phyloP scores from a whole-genome alignment of 2,329 filamentous ascomycete genomes.

The Diaporthe velutina region DNA sequence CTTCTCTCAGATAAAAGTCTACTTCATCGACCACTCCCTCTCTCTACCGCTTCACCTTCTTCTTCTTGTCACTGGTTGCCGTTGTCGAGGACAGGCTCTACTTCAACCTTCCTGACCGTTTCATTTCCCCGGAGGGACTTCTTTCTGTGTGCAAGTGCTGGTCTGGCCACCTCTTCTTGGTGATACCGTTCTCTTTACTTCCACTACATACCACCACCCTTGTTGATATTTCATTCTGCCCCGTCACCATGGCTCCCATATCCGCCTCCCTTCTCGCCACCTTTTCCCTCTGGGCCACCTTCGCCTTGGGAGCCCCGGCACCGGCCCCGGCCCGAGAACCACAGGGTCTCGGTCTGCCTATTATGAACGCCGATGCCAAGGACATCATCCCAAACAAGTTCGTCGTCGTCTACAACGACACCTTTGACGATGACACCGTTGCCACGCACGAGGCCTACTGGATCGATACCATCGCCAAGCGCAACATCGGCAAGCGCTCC shows the following conservation, averaged over 20 bases:
- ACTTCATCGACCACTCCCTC: not conserved
- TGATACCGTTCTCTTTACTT: conserved; percentile 11
- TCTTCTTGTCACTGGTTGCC: not conserved
- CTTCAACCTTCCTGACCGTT: not conserved
- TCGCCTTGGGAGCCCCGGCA: conserved; percentile 33
- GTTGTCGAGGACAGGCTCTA: conserved; percentile 22
- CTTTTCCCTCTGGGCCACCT: conserved; percentile 32
- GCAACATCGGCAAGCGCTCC: conserved; percentile 67
- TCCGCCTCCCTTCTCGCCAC: conserved; percentile 22
- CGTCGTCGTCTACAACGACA: conserved; percentile 75
- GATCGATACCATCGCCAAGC: conserved; percentile 64
- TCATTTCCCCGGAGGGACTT: not conserved
- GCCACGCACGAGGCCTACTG: conserved; percentile 63
- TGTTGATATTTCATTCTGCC: not conserved
- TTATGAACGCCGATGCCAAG: conserved; percentile 62
- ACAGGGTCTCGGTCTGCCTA: conserved; percentile 54
- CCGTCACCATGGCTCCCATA: conserved; percentile 28
- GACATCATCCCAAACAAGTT: conserved; percentile 69
- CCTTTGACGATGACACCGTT: conserved; percentile 62
- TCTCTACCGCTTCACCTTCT: not conserved
- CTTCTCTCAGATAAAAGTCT: not conserved
- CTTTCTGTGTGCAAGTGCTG: conserved; percentile 24
- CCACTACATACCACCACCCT: not conserved
- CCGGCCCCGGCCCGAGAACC: not conserved
- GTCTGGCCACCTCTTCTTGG: conserved; percentile 27